Conservation (phyloP, 352 stramenopile species). For the Paralagenidium karlingii region DNA sequence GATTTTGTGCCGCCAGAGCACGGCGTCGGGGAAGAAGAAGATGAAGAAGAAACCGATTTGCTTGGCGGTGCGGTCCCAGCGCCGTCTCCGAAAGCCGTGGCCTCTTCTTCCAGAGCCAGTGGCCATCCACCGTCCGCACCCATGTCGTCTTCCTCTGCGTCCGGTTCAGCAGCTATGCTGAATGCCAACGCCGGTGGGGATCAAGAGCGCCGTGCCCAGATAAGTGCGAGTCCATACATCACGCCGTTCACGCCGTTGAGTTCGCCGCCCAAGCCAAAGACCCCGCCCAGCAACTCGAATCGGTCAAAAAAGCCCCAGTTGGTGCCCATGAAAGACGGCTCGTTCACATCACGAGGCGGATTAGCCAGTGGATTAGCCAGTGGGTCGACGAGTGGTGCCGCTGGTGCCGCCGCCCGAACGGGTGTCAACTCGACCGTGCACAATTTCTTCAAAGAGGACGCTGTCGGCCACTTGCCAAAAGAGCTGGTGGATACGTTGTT, state of each 20-base stretch:
- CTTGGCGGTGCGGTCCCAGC: too few species aligned
- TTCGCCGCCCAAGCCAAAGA: slow-evolving; percentile 40
- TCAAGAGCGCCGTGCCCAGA: slow-evolving; percentile 15
- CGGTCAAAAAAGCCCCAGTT: slow-evolving; percentile 37
- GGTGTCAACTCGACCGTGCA: neutral
- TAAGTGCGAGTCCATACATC: slow-evolving; percentile 48
- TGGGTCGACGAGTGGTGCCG: slow-evolving; percentile 3
- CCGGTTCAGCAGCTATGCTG: neutral
- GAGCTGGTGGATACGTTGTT: slow-evolving; percentile 45
- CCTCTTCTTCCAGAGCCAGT: too few species aligned
- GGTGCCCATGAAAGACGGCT: slow-evolving; percentile 24
- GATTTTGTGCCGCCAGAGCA: slow-evolving; percentile 7
- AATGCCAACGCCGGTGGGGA: neutral
- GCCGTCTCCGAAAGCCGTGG: too few species aligned
- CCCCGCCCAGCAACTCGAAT: slow-evolving; percentile 14
- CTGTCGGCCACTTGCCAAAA: slow-evolving; percentile 35
- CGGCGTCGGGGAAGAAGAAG: slow-evolving; percentile 4
- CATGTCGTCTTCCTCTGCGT: neutral
- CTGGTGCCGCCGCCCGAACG: neutral
- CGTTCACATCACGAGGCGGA: neutral
- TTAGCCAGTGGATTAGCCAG: slow-evolving; percentile 6
- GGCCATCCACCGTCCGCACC: too few species aligned
- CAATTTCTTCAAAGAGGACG: slow-evolving; percentile 30
- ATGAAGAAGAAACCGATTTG: slow-evolving; percentile 2
- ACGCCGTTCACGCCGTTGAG: slow-evolving; percentile 54